A percentile compares a stretch with the other conserved stretches of the same genome.
Conservation (phyloP, 345 rosid species). For the Dipteronia sinensis region DNA sequence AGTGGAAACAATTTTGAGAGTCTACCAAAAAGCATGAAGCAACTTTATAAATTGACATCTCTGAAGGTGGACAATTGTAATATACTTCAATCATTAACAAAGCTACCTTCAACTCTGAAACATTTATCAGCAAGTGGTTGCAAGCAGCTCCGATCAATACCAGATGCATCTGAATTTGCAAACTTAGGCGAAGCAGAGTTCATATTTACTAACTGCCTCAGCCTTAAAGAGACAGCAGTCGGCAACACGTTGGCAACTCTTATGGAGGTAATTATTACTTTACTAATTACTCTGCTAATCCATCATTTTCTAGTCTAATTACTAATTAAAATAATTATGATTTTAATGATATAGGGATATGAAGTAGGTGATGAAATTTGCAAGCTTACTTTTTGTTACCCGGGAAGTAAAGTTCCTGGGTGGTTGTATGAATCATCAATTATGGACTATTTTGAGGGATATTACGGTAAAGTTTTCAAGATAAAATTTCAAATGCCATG, state of each 20-base stretch:
- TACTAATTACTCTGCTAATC: too few species aligned
- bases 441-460: too few species aligned
- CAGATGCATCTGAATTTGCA: not conserved
- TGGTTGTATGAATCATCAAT: too few species aligned
- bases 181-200: not conserved
- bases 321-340: too few species aligned
- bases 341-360: not conserved
- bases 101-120: not conserved
- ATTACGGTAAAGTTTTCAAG: too few species aligned
- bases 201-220: not conserved
- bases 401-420: not conserved
- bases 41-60: conserved; percentile 5
- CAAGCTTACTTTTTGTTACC: not conserved
- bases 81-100: conserved; percentile 9
- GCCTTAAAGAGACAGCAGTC: not conserved
- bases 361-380: too few species aligned
- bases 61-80: conserved; percentile 10
- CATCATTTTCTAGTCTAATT: too few species aligned
- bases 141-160: conserved; percentile 1
- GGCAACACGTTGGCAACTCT: too few species aligned
- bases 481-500: not conserved
- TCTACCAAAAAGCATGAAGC: conserved; percentile 2
- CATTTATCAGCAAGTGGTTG: not conserved
- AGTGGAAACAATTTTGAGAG: not conserved
- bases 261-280: too few species aligned